These are phyloP conservation scores for Kwoniella dendrophila DNA, from an alignment of 768 basidiomycete genomes.

Conservation along the genomic window DNA sequence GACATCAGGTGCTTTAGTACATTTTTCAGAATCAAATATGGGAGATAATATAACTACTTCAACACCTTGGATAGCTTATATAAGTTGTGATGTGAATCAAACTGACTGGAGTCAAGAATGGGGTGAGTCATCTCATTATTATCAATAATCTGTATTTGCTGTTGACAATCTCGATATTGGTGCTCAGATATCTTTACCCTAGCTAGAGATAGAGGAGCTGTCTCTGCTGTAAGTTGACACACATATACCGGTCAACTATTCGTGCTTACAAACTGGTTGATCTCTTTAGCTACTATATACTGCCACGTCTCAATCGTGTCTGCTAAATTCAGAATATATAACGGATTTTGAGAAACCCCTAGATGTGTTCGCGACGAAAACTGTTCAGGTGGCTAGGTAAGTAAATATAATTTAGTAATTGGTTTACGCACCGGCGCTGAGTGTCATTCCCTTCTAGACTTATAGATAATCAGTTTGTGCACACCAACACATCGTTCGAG, in stretches of 20 bases:
- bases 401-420: conserved; percentile 34
- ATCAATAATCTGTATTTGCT: neutral
- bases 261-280: neutral
- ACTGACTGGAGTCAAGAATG: conserved; percentile 61
- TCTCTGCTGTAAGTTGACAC: conserved; percentile 66
- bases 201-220: conserved; percentile 75
- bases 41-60: conserved; percentile 59
- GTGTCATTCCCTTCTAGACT: conserved; percentile 53
- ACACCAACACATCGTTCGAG: conserved; percentile 63
- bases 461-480: conserved; percentile 64
- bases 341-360: conserved; percentile 63
- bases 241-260: neutral
- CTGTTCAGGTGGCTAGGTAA: conserved; percentile 63
- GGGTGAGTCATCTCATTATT: conserved; percentile 30
- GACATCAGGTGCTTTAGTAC: conserved; percentile 76
- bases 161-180: neutral
- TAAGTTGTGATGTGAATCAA: conserved; percentile 78
- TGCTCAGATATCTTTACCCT: conserved; percentile 76
- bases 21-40: conserved; percentile 71
- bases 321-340: conserved; percentile 73
- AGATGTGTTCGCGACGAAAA: conserved; percentile 64
- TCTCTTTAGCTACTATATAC: conserved; percentile 73
- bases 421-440: conserved; percentile 17
- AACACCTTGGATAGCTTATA: conserved; percentile 89
- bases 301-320: conserved; percentile 68